A percentile compares a stretch with the other conserved stretches of the same genome.
These are phyloP conservation scores for Claviceps monticola DNA, from an alignment of 2,329 filamentous ascomycete genomes.

Conservation along the genomic window DNA sequence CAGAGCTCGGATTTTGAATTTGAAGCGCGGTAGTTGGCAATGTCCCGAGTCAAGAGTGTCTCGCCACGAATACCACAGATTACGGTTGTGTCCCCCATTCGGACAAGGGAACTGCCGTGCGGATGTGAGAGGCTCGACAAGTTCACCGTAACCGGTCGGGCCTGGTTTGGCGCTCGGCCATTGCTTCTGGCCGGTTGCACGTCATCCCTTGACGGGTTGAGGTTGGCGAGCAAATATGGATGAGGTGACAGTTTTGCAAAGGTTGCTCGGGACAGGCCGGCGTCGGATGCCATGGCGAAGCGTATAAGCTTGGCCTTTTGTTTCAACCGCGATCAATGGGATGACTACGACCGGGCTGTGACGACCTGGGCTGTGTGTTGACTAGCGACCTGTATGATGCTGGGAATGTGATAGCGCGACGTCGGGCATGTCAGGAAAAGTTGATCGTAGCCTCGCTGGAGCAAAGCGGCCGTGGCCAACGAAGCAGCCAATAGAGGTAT, in stretches of 20 bases:
- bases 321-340: too few species aligned
- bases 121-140: conserved; percentile 75
- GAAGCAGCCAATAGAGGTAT: not conserved
- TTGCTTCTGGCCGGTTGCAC: conserved; percentile 57
- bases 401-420: not conserved
- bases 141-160: conserved; percentile 63
- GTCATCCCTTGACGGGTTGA: conserved; percentile 44
- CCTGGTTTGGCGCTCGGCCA: conserved; percentile 56
- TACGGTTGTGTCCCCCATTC: conserved; percentile 81
- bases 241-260: conserved; percentile 85
- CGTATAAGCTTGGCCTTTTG: too few species aligned
- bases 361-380: not conserved
- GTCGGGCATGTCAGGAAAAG: not conserved
- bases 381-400: not conserved
- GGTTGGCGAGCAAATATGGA: conserved; percentile 79
- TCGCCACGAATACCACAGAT: conserved; percentile 87
- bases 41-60: conserved; percentile 60
- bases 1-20: conserved; percentile 33
- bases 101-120: conserved; percentile 78
- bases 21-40: conserved; percentile 48
- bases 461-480: not conserved
- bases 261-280: conserved; percentile 45
- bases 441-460: conserved; percentile 2
- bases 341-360: too few species aligned
- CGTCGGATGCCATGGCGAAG: conserved; percentile 16